These are phyloP conservation scores for Xylaria sp. DNA, from an alignment of 2,329 filamentous ascomycete genomes.

Conservation along the genomic window DNA sequence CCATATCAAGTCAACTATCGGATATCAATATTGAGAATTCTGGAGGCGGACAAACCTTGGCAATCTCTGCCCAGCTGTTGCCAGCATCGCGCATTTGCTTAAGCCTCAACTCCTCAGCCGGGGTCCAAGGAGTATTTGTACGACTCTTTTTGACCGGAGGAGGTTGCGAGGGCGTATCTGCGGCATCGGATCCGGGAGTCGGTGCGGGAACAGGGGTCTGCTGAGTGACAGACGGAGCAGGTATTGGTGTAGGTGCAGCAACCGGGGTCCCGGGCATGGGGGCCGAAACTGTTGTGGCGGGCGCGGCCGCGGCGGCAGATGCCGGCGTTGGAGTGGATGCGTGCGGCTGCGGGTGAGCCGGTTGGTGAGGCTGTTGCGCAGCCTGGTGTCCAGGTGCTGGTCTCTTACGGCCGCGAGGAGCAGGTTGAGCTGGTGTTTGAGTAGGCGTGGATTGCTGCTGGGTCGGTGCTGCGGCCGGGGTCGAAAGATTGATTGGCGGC, in stretches of 20 bases:
- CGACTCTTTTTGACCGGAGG: slow-evolving; percentile 87
- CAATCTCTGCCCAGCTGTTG: slow-evolving; percentile 97
- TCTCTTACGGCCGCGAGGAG: slow-evolving; percentile 52
- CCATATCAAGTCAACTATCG: slow-evolving; percentile 22
- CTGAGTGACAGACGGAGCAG: slow-evolving; percentile 51
- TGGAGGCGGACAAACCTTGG: slow-evolving; percentile 73
- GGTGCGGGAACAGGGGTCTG: slow-evolving; percentile 49
- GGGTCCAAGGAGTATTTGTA: slow-evolving; percentile 99
- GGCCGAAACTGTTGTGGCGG: slow-evolving; percentile 50
- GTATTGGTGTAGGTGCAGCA: slow-evolving; percentile 53
- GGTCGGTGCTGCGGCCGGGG: slow-evolving; percentile 47
- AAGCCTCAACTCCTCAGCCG: slow-evolving; percentile 88
- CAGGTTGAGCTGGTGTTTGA: slow-evolving; percentile 50
- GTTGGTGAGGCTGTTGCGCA: slow-evolving; percentile 34
- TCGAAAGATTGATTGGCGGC: slow-evolving; percentile 52
- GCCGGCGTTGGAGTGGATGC: slow-evolving; percentile 45
- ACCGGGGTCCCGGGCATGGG: slow-evolving; percentile 51
- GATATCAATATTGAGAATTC: neutral
- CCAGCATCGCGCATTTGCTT: slow-evolving; percentile 95
- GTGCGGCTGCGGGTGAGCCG: slow-evolving; percentile 43
- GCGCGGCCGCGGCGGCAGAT: slow-evolving; percentile 45
- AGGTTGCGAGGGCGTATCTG: slow-evolving; percentile 52
- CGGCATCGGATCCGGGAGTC: slow-evolving; percentile 50
- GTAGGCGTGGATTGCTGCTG: slow-evolving; percentile 53
- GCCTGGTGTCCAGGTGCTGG: slow-evolving; percentile 47